Percentiles rank a stretch among this genome's conserved stretches.
These are phyloP conservation scores for Trichoderma reesei DNA, from an alignment of 495 filamentous ascomycete species.

Conservation along the genomic window DNA sequence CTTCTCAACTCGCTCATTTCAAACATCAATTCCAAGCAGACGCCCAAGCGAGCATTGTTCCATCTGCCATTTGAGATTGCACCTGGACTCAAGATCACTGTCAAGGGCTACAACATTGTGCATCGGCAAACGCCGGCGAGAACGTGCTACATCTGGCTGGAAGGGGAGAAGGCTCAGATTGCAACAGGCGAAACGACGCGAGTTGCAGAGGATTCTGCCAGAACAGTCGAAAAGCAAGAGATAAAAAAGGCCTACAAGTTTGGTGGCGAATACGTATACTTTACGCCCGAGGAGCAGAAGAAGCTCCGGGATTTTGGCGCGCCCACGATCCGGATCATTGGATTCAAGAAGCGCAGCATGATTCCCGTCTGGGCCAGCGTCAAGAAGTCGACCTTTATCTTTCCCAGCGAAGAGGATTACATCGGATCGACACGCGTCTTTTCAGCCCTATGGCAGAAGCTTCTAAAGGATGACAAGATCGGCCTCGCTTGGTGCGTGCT, in stretches of 20 bases:
- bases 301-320: constrained; percentile 56
- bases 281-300: constrained; percentile 72
- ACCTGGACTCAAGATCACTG: constrained; percentile 72
- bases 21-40: constrained; percentile 83
- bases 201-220: constrained; percentile 63
- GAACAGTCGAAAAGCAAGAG: constrained; percentile 67
- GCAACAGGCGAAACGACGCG: constrained; percentile 61
- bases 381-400: constrained; percentile 83
- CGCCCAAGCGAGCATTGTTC: constrained; percentile 79
- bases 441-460: constrained; percentile 79
- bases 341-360: constrained; percentile 74
- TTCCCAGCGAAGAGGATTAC: constrained; percentile 82
- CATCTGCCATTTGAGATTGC: constrained; percentile 79
- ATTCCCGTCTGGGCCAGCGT: constrained; percentile 79
- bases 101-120: constrained; percentile 86
- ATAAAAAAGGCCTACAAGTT: constrained; percentile 93
- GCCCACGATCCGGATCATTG: constrained; percentile 74
- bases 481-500: constrained; percentile 85
- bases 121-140: constrained; percentile 71
- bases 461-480: constrained; percentile 66
- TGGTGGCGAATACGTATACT: constrained; percentile 79
- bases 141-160: constrained; percentile 76
- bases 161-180: constrained; percentile 73
- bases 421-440: constrained; percentile 90
- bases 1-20: constrained; percentile 75